phyloP scores from a whole-genome alignment of 768 basidiomycete genomes.

The Lentinula boryana region DNA sequence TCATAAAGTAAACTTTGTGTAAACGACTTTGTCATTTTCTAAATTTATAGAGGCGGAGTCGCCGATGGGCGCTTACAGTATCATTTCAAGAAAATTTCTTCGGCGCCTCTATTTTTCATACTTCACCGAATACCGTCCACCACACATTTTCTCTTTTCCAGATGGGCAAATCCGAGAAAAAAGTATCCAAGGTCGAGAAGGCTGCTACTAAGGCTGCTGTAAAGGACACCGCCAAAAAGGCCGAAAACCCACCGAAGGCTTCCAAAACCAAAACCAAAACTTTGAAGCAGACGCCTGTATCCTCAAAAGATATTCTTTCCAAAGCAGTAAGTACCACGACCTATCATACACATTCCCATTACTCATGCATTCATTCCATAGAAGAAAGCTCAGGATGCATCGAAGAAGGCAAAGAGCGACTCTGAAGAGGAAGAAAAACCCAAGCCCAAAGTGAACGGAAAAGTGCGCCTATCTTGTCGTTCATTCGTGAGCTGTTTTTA shows the following conservation, averaged over 20 bases:
- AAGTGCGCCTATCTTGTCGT: slow-evolving; percentile 4
- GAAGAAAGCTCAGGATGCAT: slow-evolving; percentile 11
- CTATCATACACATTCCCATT: not conserved
- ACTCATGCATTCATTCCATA: slow-evolving; percentile 5
- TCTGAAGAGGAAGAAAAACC: slow-evolving; percentile 17
- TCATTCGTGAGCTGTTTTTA: slow-evolving; percentile 12
- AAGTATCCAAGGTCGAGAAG: slow-evolving; percentile 7
- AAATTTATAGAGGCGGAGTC: no score
- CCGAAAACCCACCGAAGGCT: slow-evolving; percentile 29
- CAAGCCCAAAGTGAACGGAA: slow-evolving; percentile 9
- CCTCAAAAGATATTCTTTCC: slow-evolving; percentile 36
- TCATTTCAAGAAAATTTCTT: not conserved
- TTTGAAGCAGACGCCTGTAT: slow-evolving; percentile 20
- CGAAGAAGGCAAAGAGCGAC: slow-evolving; percentile 2
- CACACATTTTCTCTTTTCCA: not conserved
- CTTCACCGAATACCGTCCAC: not conserved
- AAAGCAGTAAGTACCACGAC: slow-evolving; percentile 26
- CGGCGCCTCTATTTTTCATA: not conserved
- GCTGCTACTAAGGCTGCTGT: slow-evolving; percentile 9
- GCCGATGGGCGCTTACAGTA: no score
- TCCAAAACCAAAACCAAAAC: slow-evolving; percentile 29
- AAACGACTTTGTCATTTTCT: no score
- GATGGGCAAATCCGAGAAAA: slow-evolving; percentile 2
- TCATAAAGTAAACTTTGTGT: no score
- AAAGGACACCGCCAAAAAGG: slow-evolving; percentile 37